A percentile compares a stretch with the other conserved stretches of the same genome.
These are phyloP conservation scores for Penicillium sp. DNA, from an alignment of 2,329 filamentous ascomycete species.

Conservation along the genomic window DNA sequence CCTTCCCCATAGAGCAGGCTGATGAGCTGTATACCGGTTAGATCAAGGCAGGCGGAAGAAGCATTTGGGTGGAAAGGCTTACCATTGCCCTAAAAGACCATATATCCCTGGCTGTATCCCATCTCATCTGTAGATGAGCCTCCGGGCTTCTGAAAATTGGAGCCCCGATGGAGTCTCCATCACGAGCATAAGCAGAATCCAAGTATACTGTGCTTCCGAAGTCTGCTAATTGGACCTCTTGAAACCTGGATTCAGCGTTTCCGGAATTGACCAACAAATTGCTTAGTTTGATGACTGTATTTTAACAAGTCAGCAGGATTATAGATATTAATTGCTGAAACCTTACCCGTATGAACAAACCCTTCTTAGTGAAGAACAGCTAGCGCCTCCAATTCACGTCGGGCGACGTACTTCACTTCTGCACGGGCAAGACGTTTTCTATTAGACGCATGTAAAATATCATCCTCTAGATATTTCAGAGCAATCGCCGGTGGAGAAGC, in stretches of 20 bases:
- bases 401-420: not conserved
- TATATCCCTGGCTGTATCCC: slow-evolving; percentile 29
- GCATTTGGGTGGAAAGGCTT: slow-evolving; percentile 11
- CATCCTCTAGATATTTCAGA: not conserved
- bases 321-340: not conserved
- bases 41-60: not conserved
- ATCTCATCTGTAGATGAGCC: not conserved
- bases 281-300: not conserved
- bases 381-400: not conserved
- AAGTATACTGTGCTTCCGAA: not conserved
- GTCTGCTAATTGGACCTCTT: not conserved
- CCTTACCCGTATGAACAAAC: not conserved
- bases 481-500: slow-evolving; percentile 4
- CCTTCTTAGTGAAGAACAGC: not conserved
- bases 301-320: not conserved
- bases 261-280: not conserved
- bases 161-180: not conserved
- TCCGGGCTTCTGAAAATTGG: not conserved
- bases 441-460: not conserved
- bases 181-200: not conserved
- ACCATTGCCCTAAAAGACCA: slow-evolving; percentile 37
- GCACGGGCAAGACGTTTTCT: not conserved
- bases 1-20: slow-evolving; percentile 29
- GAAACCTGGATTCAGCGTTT: not conserved
- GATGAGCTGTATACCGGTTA: slow-evolving; percentile 26